Base-by-base conservation (phyloP, 139 green algal species). In the Chlorokybus atmophyticus region DNA sequence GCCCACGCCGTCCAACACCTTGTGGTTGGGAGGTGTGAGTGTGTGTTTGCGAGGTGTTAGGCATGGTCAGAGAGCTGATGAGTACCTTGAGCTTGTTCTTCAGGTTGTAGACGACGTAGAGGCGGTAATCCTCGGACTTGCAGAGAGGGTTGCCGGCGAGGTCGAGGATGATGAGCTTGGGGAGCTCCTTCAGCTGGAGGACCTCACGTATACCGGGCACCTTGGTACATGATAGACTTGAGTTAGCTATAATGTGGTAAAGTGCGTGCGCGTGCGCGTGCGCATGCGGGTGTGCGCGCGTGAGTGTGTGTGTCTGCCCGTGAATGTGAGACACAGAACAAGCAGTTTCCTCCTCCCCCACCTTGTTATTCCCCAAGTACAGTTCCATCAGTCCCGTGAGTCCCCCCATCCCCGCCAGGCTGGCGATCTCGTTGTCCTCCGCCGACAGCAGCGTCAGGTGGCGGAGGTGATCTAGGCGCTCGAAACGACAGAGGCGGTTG, bases 121-220 rank as follows among this genome's bases (percentile, higher is more conserved):
- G 40, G 21, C 75, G 62, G 67, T 85, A 87, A 50, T 82, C 74
- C 4, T 78, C 60, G 25, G 14, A 29, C 5, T 24, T 2, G 21
- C 31, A 62, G 26, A 76, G 25, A 2, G 76, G 74, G 55, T 86
- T 86, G 23, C 66, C 81, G 8, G 56, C 51, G 25, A 88, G 62
- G 66, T 88, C 79, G 26, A 88, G 57, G 42, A 86, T 83, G 64
- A 85, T 82, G 40, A 88, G 73, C 26, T 75, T 70, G 19, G 75
- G 75, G 30, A 86, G 74, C 6, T 75, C 68, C 26, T 74, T 62
- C 38, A 86, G 58, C 3, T 70, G 70, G 53, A 77, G 64, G 21
- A 79, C 66, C 55, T 84, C 74, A n/a, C 78, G 65, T n/a, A 78
- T 52, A 55, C 75, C 67, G n/a, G n/a, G n/a, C n/a, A n/a, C n/a